A percentile compares a stretch with the other conserved stretches of the same genome.
Conservation (phyloP, 495 filamentous ascomycete genomes). For the Parathielavia appendiculata region DNA sequence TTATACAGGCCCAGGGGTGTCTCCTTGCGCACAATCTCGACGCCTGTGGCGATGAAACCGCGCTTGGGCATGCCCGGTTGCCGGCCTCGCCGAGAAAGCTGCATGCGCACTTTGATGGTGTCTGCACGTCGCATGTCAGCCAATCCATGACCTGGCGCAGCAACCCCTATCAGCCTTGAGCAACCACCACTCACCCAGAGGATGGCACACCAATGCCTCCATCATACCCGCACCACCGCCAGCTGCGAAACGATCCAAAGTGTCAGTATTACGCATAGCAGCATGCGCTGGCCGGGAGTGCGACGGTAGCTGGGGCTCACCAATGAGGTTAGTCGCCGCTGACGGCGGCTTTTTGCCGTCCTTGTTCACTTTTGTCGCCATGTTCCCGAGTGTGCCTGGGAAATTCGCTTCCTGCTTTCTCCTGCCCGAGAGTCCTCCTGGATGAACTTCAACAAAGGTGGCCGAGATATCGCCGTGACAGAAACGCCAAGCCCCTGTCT, state of each 20-base stretch:
- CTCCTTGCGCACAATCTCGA: constrained; percentile 82
- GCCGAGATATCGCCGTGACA: constrained; percentile 1
- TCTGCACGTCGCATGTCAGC: constrained; percentile 45
- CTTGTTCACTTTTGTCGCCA: constrained; percentile 46
- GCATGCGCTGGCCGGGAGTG: not conserved
- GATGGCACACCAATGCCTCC: constrained; percentile 96
- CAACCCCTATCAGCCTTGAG: too few relatives aligned
- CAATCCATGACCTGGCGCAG: not conserved
- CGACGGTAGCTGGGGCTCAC: constrained; percentile 44
- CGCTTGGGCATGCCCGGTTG: constrained; percentile 72
- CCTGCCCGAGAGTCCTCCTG: not conserved
- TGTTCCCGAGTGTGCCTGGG: constrained; percentile 18
- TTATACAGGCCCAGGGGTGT: constrained; percentile 83
- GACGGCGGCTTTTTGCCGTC: constrained; percentile 76
- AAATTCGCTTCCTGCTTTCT: not conserved
- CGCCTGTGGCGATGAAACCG: constrained; percentile 82
- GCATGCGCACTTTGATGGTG: constrained; percentile 99
- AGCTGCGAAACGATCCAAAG: constrained; percentile 48
- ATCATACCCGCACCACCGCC: constrained; percentile 98
- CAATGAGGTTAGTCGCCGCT: constrained; percentile 88
- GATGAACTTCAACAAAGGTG: not conserved
- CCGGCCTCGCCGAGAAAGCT: constrained; percentile 81
- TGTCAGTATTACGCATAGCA: constrained; percentile 19
- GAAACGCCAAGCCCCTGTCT: constrained; percentile 10
- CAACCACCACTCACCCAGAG: constrained; percentile 63